phyloP scores from a whole-genome alignment of 1,139 yeast genomes.

The Zygoascus sp. region DNA sequence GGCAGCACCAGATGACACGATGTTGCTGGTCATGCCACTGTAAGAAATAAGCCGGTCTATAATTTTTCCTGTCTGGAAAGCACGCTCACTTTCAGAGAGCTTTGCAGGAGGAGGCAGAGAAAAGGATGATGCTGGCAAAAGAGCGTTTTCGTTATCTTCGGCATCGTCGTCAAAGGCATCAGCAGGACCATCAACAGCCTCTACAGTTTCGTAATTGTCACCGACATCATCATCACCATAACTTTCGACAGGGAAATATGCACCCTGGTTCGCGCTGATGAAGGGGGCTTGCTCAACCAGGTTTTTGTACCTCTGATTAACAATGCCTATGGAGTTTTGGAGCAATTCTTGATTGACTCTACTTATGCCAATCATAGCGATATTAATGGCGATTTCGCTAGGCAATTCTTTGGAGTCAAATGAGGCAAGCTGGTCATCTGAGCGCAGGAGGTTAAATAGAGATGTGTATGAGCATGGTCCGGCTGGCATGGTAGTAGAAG shows the following conservation, averaged over 20 bases:
- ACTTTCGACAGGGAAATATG: slow-evolving; percentile 24
- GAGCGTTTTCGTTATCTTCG: slow-evolving; percentile 20
- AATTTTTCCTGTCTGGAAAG: slow-evolving; percentile 26
- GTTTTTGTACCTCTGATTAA: slow-evolving; percentile 55
- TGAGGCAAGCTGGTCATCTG: slow-evolving; percentile 53
- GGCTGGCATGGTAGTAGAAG: slow-evolving; percentile 27
- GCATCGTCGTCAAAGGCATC: slow-evolving; percentile 21
- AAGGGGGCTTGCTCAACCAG: slow-evolving; percentile 33
- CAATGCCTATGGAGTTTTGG: slow-evolving; percentile 63
- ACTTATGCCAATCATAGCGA: slow-evolving; percentile 60
- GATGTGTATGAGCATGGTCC: slow-evolving; percentile 34
- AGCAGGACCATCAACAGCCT: slow-evolving; percentile 24
- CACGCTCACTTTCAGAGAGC: slow-evolving; percentile 24
- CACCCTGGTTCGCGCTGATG: slow-evolving; percentile 11
- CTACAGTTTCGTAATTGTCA: slow-evolving; percentile 21
- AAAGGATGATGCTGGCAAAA: slow-evolving; percentile 39
- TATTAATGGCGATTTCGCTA: slow-evolving; percentile 55
- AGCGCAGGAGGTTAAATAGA: slow-evolving; percentile 58
- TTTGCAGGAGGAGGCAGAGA: slow-evolving; percentile 53
- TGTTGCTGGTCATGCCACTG: slow-evolving; percentile 23
- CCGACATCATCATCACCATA: slow-evolving; percentile 25
- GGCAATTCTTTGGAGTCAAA: slow-evolving; percentile 72
- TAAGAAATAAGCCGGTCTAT: slow-evolving; percentile 31
- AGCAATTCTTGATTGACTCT: slow-evolving; percentile 52
- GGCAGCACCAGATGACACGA: slow-evolving; percentile 21